Evolutionary conservation across 2,329 filamentous ascomycete genomes (phyloP).

Genomic region (Trichoderma semiorbis): DNA sequence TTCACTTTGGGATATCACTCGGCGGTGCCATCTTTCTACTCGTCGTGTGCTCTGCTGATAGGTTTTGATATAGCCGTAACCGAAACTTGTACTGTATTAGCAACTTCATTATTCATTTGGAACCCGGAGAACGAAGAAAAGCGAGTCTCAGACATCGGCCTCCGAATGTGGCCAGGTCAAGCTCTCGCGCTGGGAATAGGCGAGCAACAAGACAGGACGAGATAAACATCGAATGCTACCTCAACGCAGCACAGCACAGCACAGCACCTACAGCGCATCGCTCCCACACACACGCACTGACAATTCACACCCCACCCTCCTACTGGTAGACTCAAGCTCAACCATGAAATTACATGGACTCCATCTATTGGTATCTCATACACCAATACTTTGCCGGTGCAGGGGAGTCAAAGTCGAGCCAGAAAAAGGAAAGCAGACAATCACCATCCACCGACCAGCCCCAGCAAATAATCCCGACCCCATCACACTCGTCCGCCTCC

Average conservation of each 20-base stretch:
- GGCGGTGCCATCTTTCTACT: background rate
- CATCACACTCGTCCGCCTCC: background rate
- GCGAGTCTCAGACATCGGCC: background rate
- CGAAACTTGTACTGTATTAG: background rate
- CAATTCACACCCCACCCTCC: constrained; percentile 11
- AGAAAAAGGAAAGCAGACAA: constrained; percentile 8
- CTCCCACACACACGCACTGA: constrained; percentile 1
- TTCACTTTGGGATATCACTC: background rate
- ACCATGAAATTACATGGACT: background rate
- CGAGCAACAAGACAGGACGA: background rate
- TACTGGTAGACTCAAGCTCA: background rate
- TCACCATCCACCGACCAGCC: constrained; percentile 5
- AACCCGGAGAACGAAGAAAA: background rate
- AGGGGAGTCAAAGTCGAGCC: background rate
- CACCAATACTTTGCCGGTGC: background rate
- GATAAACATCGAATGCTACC: background rate
- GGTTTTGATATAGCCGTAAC: background rate
- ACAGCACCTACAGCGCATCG: background rate
- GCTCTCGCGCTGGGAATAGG: background rate
- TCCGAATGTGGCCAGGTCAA: background rate
- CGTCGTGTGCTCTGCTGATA: background rate
- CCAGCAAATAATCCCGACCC: constrained; percentile 5
- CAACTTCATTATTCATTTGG: background rate
- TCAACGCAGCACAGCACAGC: background rate
- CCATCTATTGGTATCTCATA: background rate